Conservation (phyloP, 2,329 filamentous ascomycete genomes). For the Microdochium paspali region DNA sequence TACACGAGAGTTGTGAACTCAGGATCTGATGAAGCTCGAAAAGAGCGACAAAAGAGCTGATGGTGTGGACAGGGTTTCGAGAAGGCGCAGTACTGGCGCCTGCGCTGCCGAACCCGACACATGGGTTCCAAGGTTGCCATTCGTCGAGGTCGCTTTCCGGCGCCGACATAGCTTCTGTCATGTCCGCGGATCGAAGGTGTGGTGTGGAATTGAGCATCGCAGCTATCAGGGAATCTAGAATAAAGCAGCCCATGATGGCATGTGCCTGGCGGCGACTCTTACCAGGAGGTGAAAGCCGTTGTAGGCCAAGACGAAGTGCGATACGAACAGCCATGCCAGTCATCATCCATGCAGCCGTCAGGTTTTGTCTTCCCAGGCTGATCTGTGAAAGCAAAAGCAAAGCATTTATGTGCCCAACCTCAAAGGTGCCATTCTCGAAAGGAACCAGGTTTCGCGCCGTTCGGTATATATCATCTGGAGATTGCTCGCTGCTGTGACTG, state of each 20-base stretch:
- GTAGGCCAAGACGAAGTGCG: constrained; percentile 30
- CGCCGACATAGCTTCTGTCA: constrained; percentile 30
- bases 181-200: constrained; percentile 37
- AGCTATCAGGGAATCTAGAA: constrained; percentile 51
- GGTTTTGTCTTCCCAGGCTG: constrained; percentile 49
- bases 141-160: constrained; percentile 63
- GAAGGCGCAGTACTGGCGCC: constrained; percentile 4
- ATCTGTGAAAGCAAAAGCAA: constrained; percentile 52
- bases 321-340: constrained; percentile 55
- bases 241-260: constrained; percentile 47
- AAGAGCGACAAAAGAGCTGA: constrained; percentile 11
- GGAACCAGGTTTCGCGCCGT: constrained; percentile 41
- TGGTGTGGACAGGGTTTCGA: constrained; percentile 12
- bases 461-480: constrained; percentile 30
- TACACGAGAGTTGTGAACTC: background rate
- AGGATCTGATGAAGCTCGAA: constrained; percentile 9
- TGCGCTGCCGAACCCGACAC: constrained; percentile 23
- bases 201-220: constrained; percentile 38
- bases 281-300: constrained; percentile 15
- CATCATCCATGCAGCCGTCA: constrained; percentile 51
- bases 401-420: constrained; percentile 43
- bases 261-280: constrained; percentile 23
- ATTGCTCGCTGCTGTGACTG: background rate
- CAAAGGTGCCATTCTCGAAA: constrained; percentile 33
- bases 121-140: constrained; percentile 63